A percentile compares a stretch with the other conserved stretches of the same genome.
Evolutionary conservation across 768 basidiomycete species (phyloP).

Genomic region (Hebeloma cylindrosporum): DNA sequence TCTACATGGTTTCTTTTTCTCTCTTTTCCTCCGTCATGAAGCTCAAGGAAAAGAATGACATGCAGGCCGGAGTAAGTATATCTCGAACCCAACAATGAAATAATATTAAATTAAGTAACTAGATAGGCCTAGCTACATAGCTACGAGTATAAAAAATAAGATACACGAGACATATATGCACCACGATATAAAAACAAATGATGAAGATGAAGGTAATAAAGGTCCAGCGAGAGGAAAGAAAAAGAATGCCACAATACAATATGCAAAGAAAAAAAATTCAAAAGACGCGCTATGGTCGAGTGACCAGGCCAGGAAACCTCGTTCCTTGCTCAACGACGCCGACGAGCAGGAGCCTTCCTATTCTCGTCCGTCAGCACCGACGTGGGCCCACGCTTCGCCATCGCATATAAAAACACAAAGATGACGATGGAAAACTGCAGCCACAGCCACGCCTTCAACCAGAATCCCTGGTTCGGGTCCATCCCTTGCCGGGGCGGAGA

Average conservation of each 20-base stretch:
- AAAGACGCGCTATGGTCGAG: constrained; percentile 9
- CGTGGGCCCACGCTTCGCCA: constrained; percentile 77
- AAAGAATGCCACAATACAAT: neutral
- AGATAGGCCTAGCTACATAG: too few relatives aligned
- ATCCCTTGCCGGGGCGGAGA: constrained; percentile 2
- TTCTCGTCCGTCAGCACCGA: constrained; percentile 43
- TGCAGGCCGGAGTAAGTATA: constrained; percentile 1
- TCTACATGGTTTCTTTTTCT: too few relatives aligned
- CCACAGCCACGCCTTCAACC: constrained; percentile 80
- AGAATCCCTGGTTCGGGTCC: constrained; percentile 27
- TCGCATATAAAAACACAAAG: constrained; percentile 75
- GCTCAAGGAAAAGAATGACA: too few relatives aligned
- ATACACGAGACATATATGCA: too few relatives aligned
- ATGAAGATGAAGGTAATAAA: neutral
- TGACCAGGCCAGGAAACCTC: constrained; percentile 8
- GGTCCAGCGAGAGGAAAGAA: neutral
- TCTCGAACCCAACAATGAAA: constrained; percentile 1
- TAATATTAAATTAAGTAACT: too few relatives aligned
- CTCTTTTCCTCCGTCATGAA: too few relatives aligned
- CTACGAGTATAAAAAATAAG: neutral
- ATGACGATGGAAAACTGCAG: constrained; percentile 77
- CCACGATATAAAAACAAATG: too few relatives aligned
- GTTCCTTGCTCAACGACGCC: too few relatives aligned
- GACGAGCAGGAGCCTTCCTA: too few relatives aligned
- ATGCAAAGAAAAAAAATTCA: constrained; percentile 3